Percentiles rank a stretch among this genome's conserved stretches.
Conservation (phyloP, 75 land plant genomes). For the Pinus albicaulis region DNA sequence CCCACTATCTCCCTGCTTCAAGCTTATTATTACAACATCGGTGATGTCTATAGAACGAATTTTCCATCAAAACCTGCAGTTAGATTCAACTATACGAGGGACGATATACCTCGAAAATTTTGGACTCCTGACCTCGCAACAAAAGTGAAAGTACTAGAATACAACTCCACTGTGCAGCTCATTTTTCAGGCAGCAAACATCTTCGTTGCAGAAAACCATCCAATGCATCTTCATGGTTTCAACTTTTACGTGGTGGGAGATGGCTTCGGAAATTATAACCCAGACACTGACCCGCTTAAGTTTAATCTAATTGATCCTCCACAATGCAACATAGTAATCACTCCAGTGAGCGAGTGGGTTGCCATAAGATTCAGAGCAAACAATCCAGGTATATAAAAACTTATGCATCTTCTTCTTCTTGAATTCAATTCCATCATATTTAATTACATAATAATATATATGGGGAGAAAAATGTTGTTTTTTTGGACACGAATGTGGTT, state of each 20-base stretch:
- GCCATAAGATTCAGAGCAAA: constrained; percentile 48
- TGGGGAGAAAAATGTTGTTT: no score
- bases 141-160: constrained; percentile 12
- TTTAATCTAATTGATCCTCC: constrained; percentile 58
- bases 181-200: constrained; percentile 27
- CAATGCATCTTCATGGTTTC: constrained; percentile 33
- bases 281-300: constrained; percentile 23
- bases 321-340: constrained; percentile 34
- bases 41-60: constrained; percentile 13
- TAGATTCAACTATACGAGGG: constrained; percentile 20
- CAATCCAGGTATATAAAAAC: constrained; percentile 22
- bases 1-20: constrained; percentile 31
- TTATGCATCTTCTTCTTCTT: background rate
- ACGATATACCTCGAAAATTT: background rate
- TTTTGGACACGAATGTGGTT: no score
- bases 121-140: constrained; percentile 16
- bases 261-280: constrained; percentile 43
- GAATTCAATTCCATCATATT: no score
- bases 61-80: constrained; percentile 22
- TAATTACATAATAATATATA: no score
- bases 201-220: constrained; percentile 20
- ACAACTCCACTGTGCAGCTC: constrained; percentile 22
- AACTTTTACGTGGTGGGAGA: constrained; percentile 33
- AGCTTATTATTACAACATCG: constrained; percentile 11
- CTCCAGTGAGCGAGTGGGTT: constrained; percentile 43